A percentile compares a stretch with the other conserved stretches of the same genome.
Conservation (phyloP, 2,329 filamentous ascomycete genomes). For the Xylaria sp. region DNA sequence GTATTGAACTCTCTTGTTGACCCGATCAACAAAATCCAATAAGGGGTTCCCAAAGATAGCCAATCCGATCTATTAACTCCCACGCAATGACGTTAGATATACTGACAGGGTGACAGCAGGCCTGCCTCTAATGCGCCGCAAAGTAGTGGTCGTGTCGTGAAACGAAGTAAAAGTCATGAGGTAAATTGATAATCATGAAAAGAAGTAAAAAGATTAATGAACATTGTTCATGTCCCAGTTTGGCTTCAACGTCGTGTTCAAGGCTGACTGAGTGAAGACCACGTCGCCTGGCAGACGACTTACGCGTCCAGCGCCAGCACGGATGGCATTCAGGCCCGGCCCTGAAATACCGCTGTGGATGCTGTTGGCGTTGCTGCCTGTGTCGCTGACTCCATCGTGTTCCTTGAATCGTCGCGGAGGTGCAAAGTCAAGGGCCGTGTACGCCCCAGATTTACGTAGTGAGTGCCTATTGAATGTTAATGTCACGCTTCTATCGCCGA, state of each 20-base stretch:
- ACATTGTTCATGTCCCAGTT: constrained; percentile 44
- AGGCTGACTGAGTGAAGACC: constrained; percentile 69
- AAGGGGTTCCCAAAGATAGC: constrained; percentile 10
- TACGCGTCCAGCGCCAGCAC: constrained; percentile 77
- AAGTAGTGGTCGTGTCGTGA: constrained; percentile 16
- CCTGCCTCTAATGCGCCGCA: constrained; percentile 12
- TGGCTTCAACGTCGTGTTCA: constrained; percentile 57
- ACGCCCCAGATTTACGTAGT: constrained; percentile 71
- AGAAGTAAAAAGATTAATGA: constrained; percentile 6
- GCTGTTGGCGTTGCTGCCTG: constrained; percentile 59
- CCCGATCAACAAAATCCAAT: constrained; percentile 11
- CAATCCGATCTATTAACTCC: constrained; percentile 22
- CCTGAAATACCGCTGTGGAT: constrained; percentile 74
- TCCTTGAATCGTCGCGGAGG: constrained; percentile 70
- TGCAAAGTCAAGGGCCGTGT: constrained; percentile 75
- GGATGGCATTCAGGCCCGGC: constrained; percentile 64
- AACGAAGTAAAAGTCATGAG: constrained; percentile 6
- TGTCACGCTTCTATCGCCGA: background rate
- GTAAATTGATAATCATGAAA: background rate
- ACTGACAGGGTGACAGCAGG: constrained; percentile 10
- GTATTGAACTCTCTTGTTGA: constrained; percentile 7
- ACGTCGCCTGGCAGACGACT: constrained; percentile 76
- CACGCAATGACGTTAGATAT: constrained; percentile 19
- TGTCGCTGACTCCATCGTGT: constrained; percentile 55
- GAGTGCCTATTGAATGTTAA: constrained; percentile 50